phyloP scores from a whole-genome alignment of 2,329 filamentous ascomycete genomes.

The Fusarium globosum region DNA sequence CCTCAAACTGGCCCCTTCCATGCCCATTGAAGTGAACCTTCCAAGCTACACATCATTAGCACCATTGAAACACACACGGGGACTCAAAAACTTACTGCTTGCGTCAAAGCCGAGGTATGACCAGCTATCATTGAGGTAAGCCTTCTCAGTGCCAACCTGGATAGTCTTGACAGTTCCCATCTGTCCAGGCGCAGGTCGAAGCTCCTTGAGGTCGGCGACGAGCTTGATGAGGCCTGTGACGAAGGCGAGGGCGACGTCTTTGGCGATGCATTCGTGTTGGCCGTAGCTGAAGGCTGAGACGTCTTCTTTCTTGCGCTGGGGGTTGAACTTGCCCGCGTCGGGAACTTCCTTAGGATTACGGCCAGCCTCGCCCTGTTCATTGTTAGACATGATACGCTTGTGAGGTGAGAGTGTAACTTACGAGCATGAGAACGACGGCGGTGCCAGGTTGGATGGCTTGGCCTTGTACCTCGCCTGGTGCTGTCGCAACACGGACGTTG shows the following conservation, averaged over 20 bases:
- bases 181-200: conserved; percentile 58
- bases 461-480: conserved; percentile 51
- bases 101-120: conserved; percentile 58
- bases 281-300: conserved; percentile 60
- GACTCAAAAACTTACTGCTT: conserved; percentile 53
- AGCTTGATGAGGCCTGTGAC: conserved; percentile 57
- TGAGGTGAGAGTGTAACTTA: conserved; percentile 39
- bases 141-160: conserved; percentile 52
- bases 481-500: conserved; percentile 51
- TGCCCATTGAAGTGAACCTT: conserved; percentile 55
- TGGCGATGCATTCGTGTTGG: conserved; percentile 59
- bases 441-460: conserved; percentile 54
- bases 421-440: conserved; percentile 54
- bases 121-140: conserved; percentile 61
- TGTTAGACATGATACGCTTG: conserved; percentile 17
- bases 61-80: accelerated
- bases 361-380: conserved; percentile 50
- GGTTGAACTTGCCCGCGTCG: conserved; percentile 55
- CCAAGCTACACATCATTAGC: conserved; percentile 45
- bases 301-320: conserved; percentile 52
- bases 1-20: conserved; percentile 49
- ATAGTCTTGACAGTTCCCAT: conserved; percentile 61
- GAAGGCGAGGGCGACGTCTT: conserved; percentile 54
- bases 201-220: conserved; percentile 55
- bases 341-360: conserved; percentile 53